Evolutionary conservation across 2,329 filamentous ascomycete species (phyloP).

Genomic region (Aureobasidium sp.): DNA sequence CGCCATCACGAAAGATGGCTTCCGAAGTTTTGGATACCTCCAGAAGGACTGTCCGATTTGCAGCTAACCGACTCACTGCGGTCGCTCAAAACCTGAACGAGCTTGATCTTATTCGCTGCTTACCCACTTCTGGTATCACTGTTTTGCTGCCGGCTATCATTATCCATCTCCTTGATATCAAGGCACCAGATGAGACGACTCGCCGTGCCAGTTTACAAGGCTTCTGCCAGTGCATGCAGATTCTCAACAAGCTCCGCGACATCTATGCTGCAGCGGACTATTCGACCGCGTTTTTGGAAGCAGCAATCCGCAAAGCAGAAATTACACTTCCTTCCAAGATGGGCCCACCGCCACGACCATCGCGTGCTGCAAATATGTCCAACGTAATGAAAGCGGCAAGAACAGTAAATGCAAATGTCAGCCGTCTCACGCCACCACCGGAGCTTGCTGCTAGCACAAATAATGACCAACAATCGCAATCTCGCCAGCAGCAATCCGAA

Average conservation of each 20-base stretch:
- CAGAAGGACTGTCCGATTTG: slow-evolving; percentile 71
- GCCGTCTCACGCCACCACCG: slow-evolving; percentile 34
- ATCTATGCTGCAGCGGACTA: slow-evolving; percentile 94
- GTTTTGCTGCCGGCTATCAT: slow-evolving; percentile 89
- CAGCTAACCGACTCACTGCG: slow-evolving; percentile 76
- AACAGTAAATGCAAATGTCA: not conserved
- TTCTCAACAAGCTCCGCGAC: slow-evolving; percentile 79
- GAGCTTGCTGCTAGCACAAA: slow-evolving; percentile 20
- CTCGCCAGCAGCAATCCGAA: slow-evolving; percentile 19
- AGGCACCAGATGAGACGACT: slow-evolving; percentile 65
- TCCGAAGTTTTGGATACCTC: slow-evolving; percentile 75
- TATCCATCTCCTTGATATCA: slow-evolving; percentile 88
- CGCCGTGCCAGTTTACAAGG: slow-evolving; percentile 68
- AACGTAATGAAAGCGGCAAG: slow-evolving; percentile 8
- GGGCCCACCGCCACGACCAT: slow-evolving; percentile 1
- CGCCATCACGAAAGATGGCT: slow-evolving; percentile 37
- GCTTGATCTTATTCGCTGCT: slow-evolving; percentile 65
- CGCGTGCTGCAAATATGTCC: slow-evolving; percentile 4
- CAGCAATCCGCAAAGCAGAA: slow-evolving; percentile 78
- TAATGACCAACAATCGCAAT: slow-evolving; percentile 1
- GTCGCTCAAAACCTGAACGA: slow-evolving; percentile 72
- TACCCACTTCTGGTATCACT: slow-evolving; percentile 85
- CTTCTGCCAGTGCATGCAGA: slow-evolving; percentile 87
- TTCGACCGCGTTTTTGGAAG: slow-evolving; percentile 89
- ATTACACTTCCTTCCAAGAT: slow-evolving; percentile 53